Evolutionary conservation across 805 yeast species (phyloP).

Genomic region (Myxozyma sirexii): DNA sequence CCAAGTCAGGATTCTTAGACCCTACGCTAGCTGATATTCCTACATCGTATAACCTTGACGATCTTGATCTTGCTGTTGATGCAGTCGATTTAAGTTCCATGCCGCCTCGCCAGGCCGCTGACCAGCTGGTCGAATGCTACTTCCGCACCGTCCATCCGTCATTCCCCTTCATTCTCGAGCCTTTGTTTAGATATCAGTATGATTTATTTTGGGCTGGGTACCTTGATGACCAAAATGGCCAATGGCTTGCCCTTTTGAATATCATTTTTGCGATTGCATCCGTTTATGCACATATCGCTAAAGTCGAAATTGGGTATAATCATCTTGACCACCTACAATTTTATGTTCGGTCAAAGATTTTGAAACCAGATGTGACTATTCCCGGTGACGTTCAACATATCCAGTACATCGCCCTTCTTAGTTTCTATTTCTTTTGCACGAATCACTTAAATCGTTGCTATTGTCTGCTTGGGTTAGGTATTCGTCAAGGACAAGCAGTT

Average conservation of each 20-base stretch:
- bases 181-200: slow-evolving; percentile 24
- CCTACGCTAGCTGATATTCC: slow-evolving; percentile 10
- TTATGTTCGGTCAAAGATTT: slow-evolving; percentile 20
- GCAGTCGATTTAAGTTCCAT: slow-evolving; percentile 18
- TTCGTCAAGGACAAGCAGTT: slow-evolving; percentile 22
- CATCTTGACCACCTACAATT: slow-evolving; percentile 25
- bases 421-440: slow-evolving; percentile 21
- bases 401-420: slow-evolving; percentile 21
- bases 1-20: slow-evolving; percentile 1
- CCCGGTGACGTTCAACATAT: slow-evolving; percentile 28
- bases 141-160: slow-evolving; percentile 28
- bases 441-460: slow-evolving; percentile 23
- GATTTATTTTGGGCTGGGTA: slow-evolving; percentile 23
- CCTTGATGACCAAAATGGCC: slow-evolving; percentile 16
- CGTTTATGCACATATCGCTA: slow-evolving; percentile 2
- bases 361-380: slow-evolving; percentile 22
- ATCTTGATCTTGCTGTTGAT: slow-evolving; percentile 14
- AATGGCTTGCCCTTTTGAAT: slow-evolving; percentile 26
- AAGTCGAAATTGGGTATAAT: slow-evolving; percentile 4
- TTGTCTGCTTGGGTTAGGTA: slow-evolving; percentile 24
- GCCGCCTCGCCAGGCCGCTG: slow-evolving; percentile 20
- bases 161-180: slow-evolving; percentile 28
- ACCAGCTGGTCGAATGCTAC: slow-evolving; percentile 21
- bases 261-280: slow-evolving; percentile 25
- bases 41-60: slow-evolving; percentile 26